Conservation (phyloP, 2,329 filamentous ascomycete species). For the Colletotrichum sp. region DNA sequence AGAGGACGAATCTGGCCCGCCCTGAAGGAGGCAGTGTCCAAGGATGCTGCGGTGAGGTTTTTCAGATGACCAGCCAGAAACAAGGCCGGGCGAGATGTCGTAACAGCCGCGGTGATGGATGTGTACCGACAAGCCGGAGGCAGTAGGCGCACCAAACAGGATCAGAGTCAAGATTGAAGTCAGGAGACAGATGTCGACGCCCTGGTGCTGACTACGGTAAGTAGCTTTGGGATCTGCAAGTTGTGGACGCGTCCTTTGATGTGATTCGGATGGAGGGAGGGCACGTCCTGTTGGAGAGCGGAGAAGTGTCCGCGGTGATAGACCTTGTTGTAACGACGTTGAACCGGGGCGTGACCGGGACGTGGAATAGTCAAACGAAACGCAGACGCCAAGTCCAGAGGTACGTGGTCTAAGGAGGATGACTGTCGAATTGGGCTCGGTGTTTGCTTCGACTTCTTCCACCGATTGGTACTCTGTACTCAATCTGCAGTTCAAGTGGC, state of each 20-base stretch:
- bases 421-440: not conserved
- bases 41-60: not conserved
- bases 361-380: not conserved
- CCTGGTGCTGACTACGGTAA: not conserved
- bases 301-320: not conserved
- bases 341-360: not conserved
- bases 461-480: not conserved
- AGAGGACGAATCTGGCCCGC: not conserved
- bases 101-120: not conserved
- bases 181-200: not conserved
- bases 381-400: not conserved
- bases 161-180: not conserved
- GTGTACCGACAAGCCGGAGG: not conserved
- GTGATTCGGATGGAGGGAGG: not conserved
- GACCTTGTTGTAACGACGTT: not conserved
- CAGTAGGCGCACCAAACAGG: not conserved
- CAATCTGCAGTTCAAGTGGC: not conserved
- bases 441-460: not conserved
- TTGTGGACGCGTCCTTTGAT: constrained; percentile 3
- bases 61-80: not conserved
- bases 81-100: not conserved
- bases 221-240: not conserved
- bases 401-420: not conserved
- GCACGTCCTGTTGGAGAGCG: not conserved
- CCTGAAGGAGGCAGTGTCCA: not conserved